Conservation (phyloP, 371 early-diverging fungal genomes). For the Mortierella sp. region DNA sequence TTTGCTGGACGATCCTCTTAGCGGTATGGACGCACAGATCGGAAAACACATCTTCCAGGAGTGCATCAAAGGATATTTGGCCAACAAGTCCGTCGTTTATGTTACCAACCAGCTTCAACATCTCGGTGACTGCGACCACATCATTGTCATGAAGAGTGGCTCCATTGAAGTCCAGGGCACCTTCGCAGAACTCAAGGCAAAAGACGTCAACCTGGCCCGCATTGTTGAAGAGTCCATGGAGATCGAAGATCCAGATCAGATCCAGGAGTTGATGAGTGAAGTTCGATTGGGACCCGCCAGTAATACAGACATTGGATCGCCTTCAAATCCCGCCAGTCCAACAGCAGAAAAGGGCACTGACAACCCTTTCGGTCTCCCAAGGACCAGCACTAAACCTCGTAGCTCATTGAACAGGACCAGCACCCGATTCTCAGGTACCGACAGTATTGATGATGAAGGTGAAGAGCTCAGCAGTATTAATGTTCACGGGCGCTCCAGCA, state of each 20-base stretch:
- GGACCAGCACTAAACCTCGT: slow-evolving; percentile 14
- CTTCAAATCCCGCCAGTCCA: slow-evolving; percentile 7
- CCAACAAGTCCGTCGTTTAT: slow-evolving; percentile 67
- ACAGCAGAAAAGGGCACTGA: slow-evolving; percentile 16
- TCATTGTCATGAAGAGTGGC: slow-evolving; percentile 76
- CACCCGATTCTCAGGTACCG: slow-evolving; percentile 5
- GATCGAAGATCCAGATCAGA: slow-evolving; percentile 59
- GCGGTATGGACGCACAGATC: slow-evolving; percentile 59
- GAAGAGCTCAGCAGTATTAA: slow-evolving; percentile 28
- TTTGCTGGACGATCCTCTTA: slow-evolving; percentile 77
- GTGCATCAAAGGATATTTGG: slow-evolving; percentile 65
- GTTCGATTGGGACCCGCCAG: slow-evolving; percentile 39
- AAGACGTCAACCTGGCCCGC: slow-evolving; percentile 56
- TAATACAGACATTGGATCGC: slow-evolving; percentile 5
- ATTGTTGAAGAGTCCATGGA: slow-evolving; percentile 62
- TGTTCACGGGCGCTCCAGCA: slow-evolving; percentile 26
- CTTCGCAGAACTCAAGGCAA: slow-evolving; percentile 70
- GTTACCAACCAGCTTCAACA: slow-evolving; percentile 74
- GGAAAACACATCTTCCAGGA: slow-evolving; percentile 73
- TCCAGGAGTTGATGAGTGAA: slow-evolving; percentile 56
- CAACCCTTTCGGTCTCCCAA: slow-evolving; percentile 14
- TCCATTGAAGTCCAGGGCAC: slow-evolving; percentile 73
- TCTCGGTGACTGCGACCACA: slow-evolving; percentile 67
- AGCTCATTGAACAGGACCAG: slow-evolving; percentile 7
- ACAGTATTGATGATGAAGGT: slow-evolving; percentile 8